Percentiles rank a stretch among this genome's conserved stretches.
phyloP scores from a whole-genome alignment of 2,329 filamentous ascomycete genomes.

The Xylariaceae sp. region DNA sequence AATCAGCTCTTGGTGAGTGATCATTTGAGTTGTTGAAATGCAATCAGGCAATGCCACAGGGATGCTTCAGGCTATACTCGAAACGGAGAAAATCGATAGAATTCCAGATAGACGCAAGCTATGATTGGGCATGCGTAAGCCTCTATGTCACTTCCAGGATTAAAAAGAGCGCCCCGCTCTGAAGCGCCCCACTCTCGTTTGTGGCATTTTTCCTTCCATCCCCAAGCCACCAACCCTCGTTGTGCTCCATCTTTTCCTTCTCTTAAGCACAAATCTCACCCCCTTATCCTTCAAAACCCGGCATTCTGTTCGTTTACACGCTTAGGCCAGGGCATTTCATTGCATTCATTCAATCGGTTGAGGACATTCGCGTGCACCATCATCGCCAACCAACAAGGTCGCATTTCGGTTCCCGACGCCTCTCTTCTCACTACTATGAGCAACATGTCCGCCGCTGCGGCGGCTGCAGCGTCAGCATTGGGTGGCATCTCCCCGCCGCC shows the following conservation, averaged over 20 bases:
- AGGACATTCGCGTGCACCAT: slow-evolving; percentile 18
- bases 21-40: slow-evolving; percentile 22
- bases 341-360: slow-evolving; percentile 28
- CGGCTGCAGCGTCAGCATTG: slow-evolving; percentile 10
- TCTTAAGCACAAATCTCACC: slow-evolving; percentile 28
- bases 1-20: slow-evolving; percentile 1
- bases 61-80: slow-evolving; percentile 18
- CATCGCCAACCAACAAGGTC: slow-evolving; percentile 12
- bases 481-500: slow-evolving; percentile 1
- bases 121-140: slow-evolving; percentile 8
- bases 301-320: slow-evolving; percentile 28
- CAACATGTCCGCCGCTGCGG: slow-evolving; percentile 22
- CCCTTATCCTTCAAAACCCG: slow-evolving; percentile 30
- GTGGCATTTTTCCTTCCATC: slow-evolving; percentile 13
- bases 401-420: slow-evolving; percentile 8
- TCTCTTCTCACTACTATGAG: slow-evolving; percentile 19
- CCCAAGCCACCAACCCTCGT: slow-evolving; percentile 15
- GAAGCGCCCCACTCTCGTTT: slow-evolving; percentile 10
- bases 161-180: slow-evolving; percentile 12
- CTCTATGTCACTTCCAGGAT: slow-evolving; percentile 15
- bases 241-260: slow-evolving; percentile 24
- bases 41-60: slow-evolving; percentile 21
- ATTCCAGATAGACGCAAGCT: background rate
- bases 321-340: slow-evolving; percentile 28
- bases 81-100: slow-evolving; percentile 10